Evolutionary conservation across 1,284 basidiomycete species (phyloP).

Genomic region (Sporisorium scitamineum): DNA sequence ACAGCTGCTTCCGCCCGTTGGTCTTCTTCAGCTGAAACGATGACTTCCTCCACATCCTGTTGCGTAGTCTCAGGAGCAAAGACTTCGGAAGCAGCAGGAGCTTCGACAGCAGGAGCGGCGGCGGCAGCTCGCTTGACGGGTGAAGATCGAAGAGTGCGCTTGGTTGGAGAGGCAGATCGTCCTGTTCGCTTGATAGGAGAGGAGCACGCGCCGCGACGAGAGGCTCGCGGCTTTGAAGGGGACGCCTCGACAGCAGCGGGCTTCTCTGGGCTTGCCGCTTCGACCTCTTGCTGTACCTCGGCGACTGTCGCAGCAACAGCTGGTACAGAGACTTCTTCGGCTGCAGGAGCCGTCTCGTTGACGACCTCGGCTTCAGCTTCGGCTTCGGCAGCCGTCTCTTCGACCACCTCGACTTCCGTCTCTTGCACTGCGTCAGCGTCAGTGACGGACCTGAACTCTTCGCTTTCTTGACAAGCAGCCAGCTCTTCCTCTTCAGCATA

Average conservation of each 20-base stretch:
- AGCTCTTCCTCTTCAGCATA: conserved; percentile 1
- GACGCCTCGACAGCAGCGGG: conserved; percentile 13
- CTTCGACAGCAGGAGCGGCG: background rate
- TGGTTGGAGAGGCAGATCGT: conserved; percentile 30
- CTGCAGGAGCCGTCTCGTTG: background rate
- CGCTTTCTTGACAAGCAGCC: background rate
- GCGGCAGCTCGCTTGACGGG: conserved; percentile 26
- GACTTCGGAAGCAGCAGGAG: background rate
- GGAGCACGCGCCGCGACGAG: conserved; percentile 24
- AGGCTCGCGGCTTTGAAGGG: conserved; percentile 18
- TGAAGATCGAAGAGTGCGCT: conserved; percentile 28
- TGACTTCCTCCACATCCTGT: background rate
- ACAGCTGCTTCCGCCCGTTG: background rate
- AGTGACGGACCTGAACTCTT: background rate
- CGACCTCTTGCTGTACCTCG: background rate
- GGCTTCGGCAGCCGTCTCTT: background rate
- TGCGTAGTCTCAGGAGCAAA: background rate
- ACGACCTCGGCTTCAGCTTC: background rate
- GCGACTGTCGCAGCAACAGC: background rate
- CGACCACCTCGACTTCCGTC: background rate
- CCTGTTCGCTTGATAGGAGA: conserved; percentile 24
- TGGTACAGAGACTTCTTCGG: background rate
- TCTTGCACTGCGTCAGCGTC: background rate
- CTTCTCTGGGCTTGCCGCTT: background rate
- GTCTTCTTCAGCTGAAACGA: background rate